Evolutionary conservation across 495 filamentous ascomycete species (phyloP).

Genomic region (Xylaria cubensis): DNA sequence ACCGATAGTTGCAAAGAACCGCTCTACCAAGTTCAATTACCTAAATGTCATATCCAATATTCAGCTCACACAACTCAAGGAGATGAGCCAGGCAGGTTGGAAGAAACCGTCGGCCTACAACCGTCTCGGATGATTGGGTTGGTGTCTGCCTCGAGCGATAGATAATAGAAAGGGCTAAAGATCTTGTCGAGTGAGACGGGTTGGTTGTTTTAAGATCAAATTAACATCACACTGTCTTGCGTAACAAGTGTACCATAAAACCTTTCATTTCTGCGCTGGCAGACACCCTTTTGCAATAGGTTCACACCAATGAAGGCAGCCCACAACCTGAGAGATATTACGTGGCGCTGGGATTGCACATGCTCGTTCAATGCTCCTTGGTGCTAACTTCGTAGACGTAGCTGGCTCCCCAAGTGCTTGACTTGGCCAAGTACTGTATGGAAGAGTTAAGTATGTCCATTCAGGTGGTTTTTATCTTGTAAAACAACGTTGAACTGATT

Average conservation of each 20-base stretch:
- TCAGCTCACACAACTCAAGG: neutral
- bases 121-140: neutral
- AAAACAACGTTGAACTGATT: neutral
- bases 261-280: neutral
- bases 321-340: neutral
- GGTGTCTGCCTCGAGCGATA: neutral
- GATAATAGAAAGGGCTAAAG: neutral
- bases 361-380: neutral
- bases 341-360: neutral
- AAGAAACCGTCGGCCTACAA: neutral
- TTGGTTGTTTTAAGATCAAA: neutral
- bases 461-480: neutral
- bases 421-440: neutral
- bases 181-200: neutral
- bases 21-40: neutral
- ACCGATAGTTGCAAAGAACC: neutral
- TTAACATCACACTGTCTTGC: neutral
- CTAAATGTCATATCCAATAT: neutral
- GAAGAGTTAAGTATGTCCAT: neutral
- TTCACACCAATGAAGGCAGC: neutral
- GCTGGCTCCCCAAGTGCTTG: neutral
- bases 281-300: neutral
- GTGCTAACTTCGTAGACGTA: neutral
- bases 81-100: neutral
- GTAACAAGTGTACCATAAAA: neutral